Conservation (phyloP, 2,329 filamentous ascomycete species). For the Alternaria triticina region DNA sequence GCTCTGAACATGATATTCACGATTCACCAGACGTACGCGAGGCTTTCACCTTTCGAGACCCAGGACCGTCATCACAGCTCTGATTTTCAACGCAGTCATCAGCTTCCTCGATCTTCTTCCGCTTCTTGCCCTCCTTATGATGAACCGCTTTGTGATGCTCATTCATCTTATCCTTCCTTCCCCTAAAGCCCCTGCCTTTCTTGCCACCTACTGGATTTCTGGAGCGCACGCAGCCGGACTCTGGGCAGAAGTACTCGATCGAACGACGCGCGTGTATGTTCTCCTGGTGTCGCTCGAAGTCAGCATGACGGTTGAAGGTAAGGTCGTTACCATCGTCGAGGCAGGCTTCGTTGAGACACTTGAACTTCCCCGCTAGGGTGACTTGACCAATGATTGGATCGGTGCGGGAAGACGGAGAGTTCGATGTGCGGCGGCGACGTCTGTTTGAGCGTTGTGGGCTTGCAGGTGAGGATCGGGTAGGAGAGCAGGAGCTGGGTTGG, state of each 20-base stretch:
- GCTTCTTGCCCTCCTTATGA: constrained; percentile 12
- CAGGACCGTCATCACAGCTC: not conserved
- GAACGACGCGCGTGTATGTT: constrained; percentile 23
- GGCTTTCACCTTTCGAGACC: not conserved
- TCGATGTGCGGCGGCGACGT: not conserved
- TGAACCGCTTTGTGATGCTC: constrained; percentile 39
- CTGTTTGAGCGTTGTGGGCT: not conserved
- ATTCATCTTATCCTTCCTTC: constrained; percentile 39
- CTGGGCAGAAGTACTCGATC: constrained; percentile 32
- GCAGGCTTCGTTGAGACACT: constrained; percentile 29
- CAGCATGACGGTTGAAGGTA: constrained; percentile 38
- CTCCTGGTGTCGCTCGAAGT: constrained; percentile 38
- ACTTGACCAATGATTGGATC: constrained; percentile 33
- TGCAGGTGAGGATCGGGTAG: not conserved
- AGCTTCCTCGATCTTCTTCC: not conserved
- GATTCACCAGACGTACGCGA: not conserved
- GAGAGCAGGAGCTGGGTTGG: not conserved
- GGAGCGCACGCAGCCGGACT: constrained; percentile 28
- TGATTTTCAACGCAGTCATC: not conserved
- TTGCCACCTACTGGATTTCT: constrained; percentile 16
- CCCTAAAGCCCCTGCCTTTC: constrained; percentile 35
- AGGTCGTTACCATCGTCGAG: constrained; percentile 3
- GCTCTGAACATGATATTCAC: not conserved
- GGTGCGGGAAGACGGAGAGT: not conserved
- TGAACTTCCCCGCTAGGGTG: constrained; percentile 30